Conservation (phyloP, 208 protist species). For the Naegleria lovaniensis region DNA sequence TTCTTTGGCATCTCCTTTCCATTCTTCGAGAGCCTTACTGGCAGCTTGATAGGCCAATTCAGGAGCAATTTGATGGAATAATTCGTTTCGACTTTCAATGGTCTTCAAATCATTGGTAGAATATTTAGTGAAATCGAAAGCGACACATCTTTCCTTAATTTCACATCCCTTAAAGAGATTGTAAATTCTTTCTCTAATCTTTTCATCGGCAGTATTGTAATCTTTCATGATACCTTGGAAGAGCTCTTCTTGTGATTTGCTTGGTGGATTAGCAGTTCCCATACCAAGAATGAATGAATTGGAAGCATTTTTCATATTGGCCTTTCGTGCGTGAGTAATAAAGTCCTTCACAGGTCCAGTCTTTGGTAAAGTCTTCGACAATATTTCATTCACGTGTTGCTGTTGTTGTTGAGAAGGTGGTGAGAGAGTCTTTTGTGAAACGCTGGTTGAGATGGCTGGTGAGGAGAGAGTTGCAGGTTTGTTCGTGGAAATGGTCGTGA, state of each 20-base stretch:
- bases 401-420: neutral
- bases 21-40: neutral
- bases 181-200: neutral
- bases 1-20: neutral
- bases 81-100: conserved; percentile 13
- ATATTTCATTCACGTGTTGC: neutral
- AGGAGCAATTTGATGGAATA: neutral
- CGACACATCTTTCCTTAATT: neutral
- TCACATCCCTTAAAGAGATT: neutral
- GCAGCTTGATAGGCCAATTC: neutral
- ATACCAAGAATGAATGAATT: neutral
- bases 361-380: too few relatives aligned
- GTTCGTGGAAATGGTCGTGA: too few relatives aligned
- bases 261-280: neutral
- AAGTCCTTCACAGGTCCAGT: neutral
- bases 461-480: too few relatives aligned
- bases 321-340: neutral
- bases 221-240: neutral
- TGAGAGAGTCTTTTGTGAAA: neutral
- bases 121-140: neutral
- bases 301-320: neutral
- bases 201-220: neutral
- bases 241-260: neutral
- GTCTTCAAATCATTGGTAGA: neutral
- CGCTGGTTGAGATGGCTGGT: neutral